Conservation (phyloP, 2,329 filamentous ascomycete genomes). For the Colletotrichum higginsianum region DNA sequence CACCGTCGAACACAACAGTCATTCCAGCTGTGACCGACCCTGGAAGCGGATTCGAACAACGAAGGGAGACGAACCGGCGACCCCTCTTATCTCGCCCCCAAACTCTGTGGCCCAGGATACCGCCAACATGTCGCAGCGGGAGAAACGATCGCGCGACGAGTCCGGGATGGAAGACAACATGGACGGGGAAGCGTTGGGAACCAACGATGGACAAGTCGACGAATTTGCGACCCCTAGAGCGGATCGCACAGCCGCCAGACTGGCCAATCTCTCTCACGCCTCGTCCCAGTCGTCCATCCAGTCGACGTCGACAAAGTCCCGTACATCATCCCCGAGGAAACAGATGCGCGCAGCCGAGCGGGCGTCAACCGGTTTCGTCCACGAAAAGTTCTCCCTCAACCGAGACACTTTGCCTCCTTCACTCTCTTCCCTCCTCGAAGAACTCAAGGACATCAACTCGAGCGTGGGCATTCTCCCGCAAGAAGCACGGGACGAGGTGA, state of each 20-base stretch:
- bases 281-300: background rate
- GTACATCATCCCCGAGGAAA: constrained; percentile 2
- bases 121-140: no score
- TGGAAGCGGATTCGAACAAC: no score
- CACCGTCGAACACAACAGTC: no score
- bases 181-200: no score
- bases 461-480: background rate
- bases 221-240: background rate
- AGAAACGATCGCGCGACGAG: no score
- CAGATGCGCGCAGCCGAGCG: constrained; percentile 41
- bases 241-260: background rate
- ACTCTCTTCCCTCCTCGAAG: background rate
- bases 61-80: no score
- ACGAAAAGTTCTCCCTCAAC: constrained; percentile 30
- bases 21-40: no score
- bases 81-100: no score
- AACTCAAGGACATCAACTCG: background rate
- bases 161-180: no score
- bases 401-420: constrained; percentile 22
- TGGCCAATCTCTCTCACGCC: background rate
- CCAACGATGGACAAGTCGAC: background rate
- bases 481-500: background rate
- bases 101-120: no score
- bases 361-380: constrained; percentile 41
- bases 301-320: background rate